Evolutionary conservation across 2,329 filamentous ascomycete genomes (phyloP).

Genomic region (Aspergillus brunneoviolaceus): DNA sequence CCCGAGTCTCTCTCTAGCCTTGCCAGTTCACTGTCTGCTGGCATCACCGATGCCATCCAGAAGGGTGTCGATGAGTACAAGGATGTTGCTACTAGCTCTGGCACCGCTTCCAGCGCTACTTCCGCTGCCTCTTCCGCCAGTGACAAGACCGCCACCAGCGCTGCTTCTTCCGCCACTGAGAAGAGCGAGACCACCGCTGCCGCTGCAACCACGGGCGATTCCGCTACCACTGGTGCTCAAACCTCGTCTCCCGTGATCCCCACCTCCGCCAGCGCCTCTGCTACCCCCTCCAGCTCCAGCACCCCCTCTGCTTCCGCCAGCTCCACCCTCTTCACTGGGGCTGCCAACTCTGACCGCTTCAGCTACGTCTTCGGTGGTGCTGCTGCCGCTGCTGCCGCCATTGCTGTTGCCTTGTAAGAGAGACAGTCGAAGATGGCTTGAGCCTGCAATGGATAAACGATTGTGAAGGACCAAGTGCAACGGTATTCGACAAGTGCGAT

Average conservation of each 20-base stretch:
- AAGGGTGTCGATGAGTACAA: conserved; percentile 30
- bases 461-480: background rate
- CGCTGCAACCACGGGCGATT: conserved; percentile 1
- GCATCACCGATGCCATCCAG: conserved; percentile 34
- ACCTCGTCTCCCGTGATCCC: background rate
- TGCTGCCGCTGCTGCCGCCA: conserved; percentile 14
- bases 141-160: conserved; percentile 8
- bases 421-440: background rate
- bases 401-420: conserved; percentile 15
- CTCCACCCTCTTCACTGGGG: conserved; percentile 13
- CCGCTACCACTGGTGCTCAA: conserved; percentile 1
- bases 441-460: background rate
- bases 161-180: conserved; percentile 6
- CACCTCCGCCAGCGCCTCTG: conserved; percentile 3
- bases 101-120: conserved; percentile 6
- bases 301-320: conserved; percentile 3
- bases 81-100: conserved; percentile 11
- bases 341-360: conserved; percentile 14
- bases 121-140: conserved; percentile 2
- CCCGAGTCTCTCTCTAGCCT: conserved; percentile 24
- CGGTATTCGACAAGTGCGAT: background rate
- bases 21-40: conserved; percentile 27
- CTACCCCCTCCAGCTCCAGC: conserved; percentile 11
- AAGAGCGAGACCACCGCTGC: conserved; percentile 4
- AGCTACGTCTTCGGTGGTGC: conserved; percentile 9